phyloP scores from a whole-genome alignment of 2,329 filamentous ascomycete genomes.

The Penicillium sp. region DNA sequence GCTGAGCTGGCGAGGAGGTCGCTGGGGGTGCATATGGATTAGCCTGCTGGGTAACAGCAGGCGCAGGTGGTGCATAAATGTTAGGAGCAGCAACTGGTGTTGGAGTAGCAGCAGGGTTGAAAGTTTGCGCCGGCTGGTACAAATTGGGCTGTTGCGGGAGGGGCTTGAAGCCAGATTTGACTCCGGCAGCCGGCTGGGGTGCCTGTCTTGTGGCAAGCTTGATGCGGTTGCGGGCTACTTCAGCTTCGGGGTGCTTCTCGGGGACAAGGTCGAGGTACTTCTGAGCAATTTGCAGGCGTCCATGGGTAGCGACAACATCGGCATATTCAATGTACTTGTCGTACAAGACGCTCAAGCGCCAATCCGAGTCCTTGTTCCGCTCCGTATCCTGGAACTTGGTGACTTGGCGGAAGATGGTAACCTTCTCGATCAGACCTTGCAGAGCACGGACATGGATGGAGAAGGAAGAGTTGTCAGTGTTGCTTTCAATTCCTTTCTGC shows the following conservation, averaged over 20 bases:
- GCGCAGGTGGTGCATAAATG: conserved; percentile 40
- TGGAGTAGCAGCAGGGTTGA: conserved; percentile 25
- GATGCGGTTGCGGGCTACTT: conserved; percentile 80
- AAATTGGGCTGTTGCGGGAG: conserved; percentile 34
- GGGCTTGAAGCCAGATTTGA: conserved; percentile 45
- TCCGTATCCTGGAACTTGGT: conserved; percentile 86
- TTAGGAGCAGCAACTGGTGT: conserved; percentile 26
- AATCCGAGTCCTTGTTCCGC: conserved; percentile 66
- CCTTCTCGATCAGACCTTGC: conserved; percentile 96
- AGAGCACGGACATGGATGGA: conserved; percentile 85
- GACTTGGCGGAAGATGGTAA: conserved; percentile 91
- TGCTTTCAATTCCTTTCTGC: conserved; percentile 66
- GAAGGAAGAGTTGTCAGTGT: conserved; percentile 74
- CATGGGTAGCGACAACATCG: conserved; percentile 87
- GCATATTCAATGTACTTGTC: conserved; percentile 97
- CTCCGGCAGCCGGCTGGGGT: conserved; percentile 41
- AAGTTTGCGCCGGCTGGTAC: conserved; percentile 36
- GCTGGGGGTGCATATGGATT: conserved; percentile 53
- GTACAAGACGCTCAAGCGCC: conserved; percentile 86
- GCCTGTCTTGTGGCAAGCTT: conserved; percentile 74
- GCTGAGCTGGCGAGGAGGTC: conserved; percentile 17
- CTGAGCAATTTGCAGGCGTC: conserved; percentile 80
- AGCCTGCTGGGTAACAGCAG: conserved; percentile 25
- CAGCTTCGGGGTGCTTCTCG: conserved; percentile 76
- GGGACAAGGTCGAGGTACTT: conserved; percentile 90